Conservation (phyloP, 2,329 filamentous ascomycete species). For the Colletotrichum paranaense region DNA sequence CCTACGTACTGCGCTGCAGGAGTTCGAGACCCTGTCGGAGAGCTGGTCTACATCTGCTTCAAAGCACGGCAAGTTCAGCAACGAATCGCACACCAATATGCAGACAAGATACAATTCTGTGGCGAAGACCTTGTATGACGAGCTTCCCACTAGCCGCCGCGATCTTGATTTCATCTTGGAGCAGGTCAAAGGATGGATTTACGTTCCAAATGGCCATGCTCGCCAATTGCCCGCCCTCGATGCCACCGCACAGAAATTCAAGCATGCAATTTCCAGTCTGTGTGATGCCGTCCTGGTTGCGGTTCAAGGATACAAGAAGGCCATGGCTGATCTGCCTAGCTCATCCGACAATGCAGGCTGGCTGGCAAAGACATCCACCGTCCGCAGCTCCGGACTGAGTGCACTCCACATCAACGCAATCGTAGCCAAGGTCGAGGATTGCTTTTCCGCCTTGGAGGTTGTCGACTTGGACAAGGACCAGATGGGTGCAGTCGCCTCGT, state of each 20-base stretch:
- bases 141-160: slow-evolving; percentile 41
- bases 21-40: slow-evolving; percentile 56
- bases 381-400: slow-evolving; percentile 22
- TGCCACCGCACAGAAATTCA: slow-evolving; percentile 56
- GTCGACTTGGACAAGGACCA: slow-evolving; percentile 54
- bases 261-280: slow-evolving; percentile 69
- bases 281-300: slow-evolving; percentile 83
- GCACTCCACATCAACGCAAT: slow-evolving; percentile 30
- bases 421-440: slow-evolving; percentile 23
- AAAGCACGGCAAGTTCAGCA: slow-evolving; percentile 64
- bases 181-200: slow-evolving; percentile 73
- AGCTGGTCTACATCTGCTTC: slow-evolving; percentile 54
- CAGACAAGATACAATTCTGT: slow-evolving; percentile 16
- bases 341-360: slow-evolving; percentile 71
- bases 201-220: neutral
- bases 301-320: slow-evolving; percentile 76
- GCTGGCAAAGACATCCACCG: slow-evolving; percentile 42
- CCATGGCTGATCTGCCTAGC: slow-evolving; percentile 63
- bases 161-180: slow-evolving; percentile 73
- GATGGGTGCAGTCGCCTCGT: slow-evolving; percentile 59
- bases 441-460: slow-evolving; percentile 38
- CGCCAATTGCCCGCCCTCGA: neutral
- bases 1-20: slow-evolving; percentile 62
- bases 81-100: slow-evolving; percentile 55
- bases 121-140: neutral